Evolutionary conservation across 352 stramenopile genomes (phyloP), one percentile per base, ranked within the genome.

Genomic region (Blastocystis sp.): DNA sequence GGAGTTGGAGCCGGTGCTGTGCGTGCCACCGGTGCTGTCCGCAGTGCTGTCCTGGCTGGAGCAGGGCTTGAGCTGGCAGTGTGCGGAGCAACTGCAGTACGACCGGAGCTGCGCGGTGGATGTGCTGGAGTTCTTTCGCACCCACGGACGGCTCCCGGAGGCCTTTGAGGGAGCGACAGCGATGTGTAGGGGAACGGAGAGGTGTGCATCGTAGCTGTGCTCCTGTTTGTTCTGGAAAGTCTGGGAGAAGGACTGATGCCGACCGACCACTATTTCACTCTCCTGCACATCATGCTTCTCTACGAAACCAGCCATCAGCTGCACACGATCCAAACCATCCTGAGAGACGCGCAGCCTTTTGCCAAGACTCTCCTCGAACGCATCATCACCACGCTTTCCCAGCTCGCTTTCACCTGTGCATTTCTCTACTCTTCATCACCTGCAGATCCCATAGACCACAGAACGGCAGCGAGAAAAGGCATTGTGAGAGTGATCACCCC

Each of bases 331-430:
- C 73, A 84, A 18, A 34, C 50, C 29, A 9, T 84, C 34, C 56
- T 84, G 43, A 50, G 45, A 26, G 73, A 84, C 3, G 20, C 47
- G 20, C 26, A 34, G 13, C 26, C 54, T 20, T 41, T 64, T 29
- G 13, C 45, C 0, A 84, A 84, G 73, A n/a, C 66, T 23, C 9
- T 84, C 47, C 34, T 84, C 4, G 73, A 84, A 13, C 73, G 73
- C 45, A n/a, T 64, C 53, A 47, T 84, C 56, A 84, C 73, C 13
- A 18, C 54, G 2, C 20, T 84, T n/a, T 69, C 54, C 15, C 73
- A 84, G 34, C 73, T 53, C 50, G 20, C 50, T 29, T 26, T 84
- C 37, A 43, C 73, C 13, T 80, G 70, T 80, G 39, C 13, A 0
- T 29, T 41, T 50, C 26, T 56, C 0, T 20, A n/a, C 15, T 26